A percentile compares a stretch with the other conserved stretches of the same genome.
phyloP scores from a whole-genome alignment of 2,329 filamentous ascomycete genomes.

The Zasmidium angulare region DNA sequence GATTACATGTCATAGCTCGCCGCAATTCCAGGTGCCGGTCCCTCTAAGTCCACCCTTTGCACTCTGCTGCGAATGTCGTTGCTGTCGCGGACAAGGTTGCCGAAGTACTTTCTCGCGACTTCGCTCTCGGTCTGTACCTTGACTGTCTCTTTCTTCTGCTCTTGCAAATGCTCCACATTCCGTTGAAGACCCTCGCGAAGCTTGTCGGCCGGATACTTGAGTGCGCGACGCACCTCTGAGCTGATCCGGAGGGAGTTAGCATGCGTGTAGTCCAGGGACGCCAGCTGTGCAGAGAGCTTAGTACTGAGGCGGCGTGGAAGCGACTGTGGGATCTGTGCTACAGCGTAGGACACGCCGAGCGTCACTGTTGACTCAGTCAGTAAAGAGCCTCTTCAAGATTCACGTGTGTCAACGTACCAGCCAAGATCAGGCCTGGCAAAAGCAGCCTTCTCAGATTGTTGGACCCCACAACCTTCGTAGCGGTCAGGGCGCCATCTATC shows the following conservation, averaged over 20 bases:
- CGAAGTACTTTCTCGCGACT: constrained; percentile 85
- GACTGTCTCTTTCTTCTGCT: constrained; percentile 76
- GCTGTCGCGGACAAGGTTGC: constrained; percentile 71
- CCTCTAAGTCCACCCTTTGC: constrained; percentile 54
- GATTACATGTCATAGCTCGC: constrained; percentile 32
- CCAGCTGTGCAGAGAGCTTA: constrained; percentile 80
- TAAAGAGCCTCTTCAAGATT: constrained; percentile 9
- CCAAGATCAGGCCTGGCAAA: constrained; percentile 74
- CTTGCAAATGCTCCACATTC: constrained; percentile 77
- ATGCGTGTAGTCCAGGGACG: constrained; percentile 88
- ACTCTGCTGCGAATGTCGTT: constrained; percentile 50
- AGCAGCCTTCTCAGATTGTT: constrained; percentile 79
- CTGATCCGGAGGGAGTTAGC: constrained; percentile 82
- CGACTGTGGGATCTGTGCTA: constrained; percentile 84
- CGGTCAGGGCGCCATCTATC: constrained; percentile 83
- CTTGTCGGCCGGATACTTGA: constrained; percentile 83
- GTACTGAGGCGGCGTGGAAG: constrained; percentile 79
- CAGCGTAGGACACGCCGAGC: constrained; percentile 74
- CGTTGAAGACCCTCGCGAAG: constrained; percentile 80
- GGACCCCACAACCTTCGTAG: constrained; percentile 75
- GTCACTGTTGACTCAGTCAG: constrained; percentile 57
- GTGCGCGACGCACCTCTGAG: constrained; percentile 80
- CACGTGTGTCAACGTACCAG: constrained; percentile 59
- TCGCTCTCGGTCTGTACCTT: constrained; percentile 83
- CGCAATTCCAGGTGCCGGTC: constrained; percentile 47